Evolutionary conservation across 1,139 yeast genomes (phyloP), one percentile per base, ranked within the genome.

Genomic region (Saccharomyces hybrid): DNA sequence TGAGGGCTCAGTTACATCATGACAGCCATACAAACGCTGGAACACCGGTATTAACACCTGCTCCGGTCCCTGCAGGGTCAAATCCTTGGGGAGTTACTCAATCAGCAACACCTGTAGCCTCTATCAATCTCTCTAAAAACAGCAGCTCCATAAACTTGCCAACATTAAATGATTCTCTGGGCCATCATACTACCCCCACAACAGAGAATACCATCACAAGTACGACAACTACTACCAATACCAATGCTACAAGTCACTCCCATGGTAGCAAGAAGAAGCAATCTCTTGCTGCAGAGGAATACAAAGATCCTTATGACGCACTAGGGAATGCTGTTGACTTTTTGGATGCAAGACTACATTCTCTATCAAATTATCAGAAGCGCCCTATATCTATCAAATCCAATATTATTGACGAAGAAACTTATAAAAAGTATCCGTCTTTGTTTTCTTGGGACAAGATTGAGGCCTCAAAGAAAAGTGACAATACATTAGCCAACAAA

Each of bases 101-200:
- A 53, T 53, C 70, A 52, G 54, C 72, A 34, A 58, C 72, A 34
- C 65, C 75, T 44, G 59, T 65, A 34, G 50, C 70, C 31, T 55
- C 66, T 11, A 54, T 63, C 52, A 63, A 57, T 51, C 50, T 66
- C 46, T 60, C 64, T 8, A 68, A 68, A 47, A 57, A 78, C 60
- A 75, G 81, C 3, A 80, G 81, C 61, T 70, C 82, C 5, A 78
- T 84, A 1, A 83, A 88, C 3, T 84, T 86, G 77, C 93, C 93
- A 42, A 81, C 91, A 0, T 74, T 86, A 60, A 86, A 86, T 5
- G 91, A 85, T 66, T 38, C 47, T 13, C 11, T 49, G 53, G 48
- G 48, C 47, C 46, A 50, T 52, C 38, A 52, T 55, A 47, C 27
- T 49, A 31, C 47, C 48, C 52, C 56, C 57, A 54, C 55, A 54